Conservation (phyloP, 106 monocot genomes). For the Ottelia alismoides region DNA sequence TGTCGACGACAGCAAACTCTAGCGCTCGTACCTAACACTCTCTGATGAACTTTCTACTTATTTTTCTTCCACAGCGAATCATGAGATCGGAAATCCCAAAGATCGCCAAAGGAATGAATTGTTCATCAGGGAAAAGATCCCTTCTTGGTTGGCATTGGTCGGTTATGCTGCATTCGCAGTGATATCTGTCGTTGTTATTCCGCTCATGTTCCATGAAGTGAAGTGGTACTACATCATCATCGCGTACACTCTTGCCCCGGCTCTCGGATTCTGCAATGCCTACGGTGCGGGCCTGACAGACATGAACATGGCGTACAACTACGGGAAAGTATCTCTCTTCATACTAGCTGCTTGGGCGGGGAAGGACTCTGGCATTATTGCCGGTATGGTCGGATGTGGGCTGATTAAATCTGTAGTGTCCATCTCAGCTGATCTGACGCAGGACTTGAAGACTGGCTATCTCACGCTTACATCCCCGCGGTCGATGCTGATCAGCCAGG, state of each 20-base stretch:
- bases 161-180: constrained; percentile 44
- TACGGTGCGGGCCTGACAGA: constrained; percentile 88
- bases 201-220: constrained; percentile 67
- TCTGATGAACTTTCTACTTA: background rate
- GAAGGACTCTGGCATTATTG: constrained; percentile 57
- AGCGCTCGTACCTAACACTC: too few species aligned
- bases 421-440: constrained; percentile 86
- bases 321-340: constrained; percentile 78
- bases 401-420: constrained; percentile 83
- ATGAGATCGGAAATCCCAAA: constrained; percentile 19
- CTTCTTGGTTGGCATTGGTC: constrained; percentile 56
- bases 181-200: constrained; percentile 48
- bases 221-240: constrained; percentile 80
- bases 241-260: constrained; percentile 66
- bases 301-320: constrained; percentile 98
- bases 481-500: constrained; percentile 82
- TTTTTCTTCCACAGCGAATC: constrained; percentile 11
- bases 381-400: constrained; percentile 70
- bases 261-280: constrained; percentile 85
- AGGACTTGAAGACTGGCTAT: constrained; percentile 85
- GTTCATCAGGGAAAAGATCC: constrained; percentile 59
- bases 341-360: constrained; percentile 72
- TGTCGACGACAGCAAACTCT: too few species aligned
- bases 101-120: constrained; percentile 48
- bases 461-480: constrained; percentile 71